Evolutionary conservation across 176 grass and related monocot genomes (phyloP), one percentile per base, ranked within the genome.

Genomic region (Aegilops speltoides): DNA sequence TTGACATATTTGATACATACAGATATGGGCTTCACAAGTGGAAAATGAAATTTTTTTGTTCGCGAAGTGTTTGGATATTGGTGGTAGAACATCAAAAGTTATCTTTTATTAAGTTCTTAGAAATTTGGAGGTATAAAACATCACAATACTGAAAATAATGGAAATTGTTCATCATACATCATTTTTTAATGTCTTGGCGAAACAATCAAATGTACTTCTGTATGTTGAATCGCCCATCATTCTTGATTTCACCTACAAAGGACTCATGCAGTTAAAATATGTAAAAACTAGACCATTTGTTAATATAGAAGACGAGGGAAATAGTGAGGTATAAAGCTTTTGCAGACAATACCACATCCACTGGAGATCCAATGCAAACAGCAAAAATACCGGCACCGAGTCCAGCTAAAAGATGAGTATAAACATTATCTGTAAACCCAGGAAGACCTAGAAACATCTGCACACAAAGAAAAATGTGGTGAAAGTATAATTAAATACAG

Each of bases 181-280:
- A 90, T 93, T 95, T 83, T 93, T 93, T 60, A 98, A 62, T 68
- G 95, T 98, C 82, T 95, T 92, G 74, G 85, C 68, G 50, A 98
- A 95, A 88, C 95, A 98, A 85, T 98, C 95, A 78, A 95, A 40
- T 67, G 93, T 98, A 88, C 77, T 93, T 89, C 79, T 95, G 82
- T 98, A 98, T 7, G 89, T 84, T 79, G 93, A 85, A 64, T 98
- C 95, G 19, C 95, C 93, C 95, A 98, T 98, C 95, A 95, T 98
- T 93, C 95, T 98, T 59, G 95, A 98, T 91, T 98, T 98, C 28
- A 98, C 91, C 95, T 98, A 90, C 74, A 76, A 38, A 75, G 22
- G 73, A 79, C 14, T 77, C 60, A 26, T 3, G 15, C 23, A 64
- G 68, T 67, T 43, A 52, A 66, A 85, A 29, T 41, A 57, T 4